Base-by-base conservation (phyloP, 345 rosid species). In the Rhodamnia argentea region DNA sequence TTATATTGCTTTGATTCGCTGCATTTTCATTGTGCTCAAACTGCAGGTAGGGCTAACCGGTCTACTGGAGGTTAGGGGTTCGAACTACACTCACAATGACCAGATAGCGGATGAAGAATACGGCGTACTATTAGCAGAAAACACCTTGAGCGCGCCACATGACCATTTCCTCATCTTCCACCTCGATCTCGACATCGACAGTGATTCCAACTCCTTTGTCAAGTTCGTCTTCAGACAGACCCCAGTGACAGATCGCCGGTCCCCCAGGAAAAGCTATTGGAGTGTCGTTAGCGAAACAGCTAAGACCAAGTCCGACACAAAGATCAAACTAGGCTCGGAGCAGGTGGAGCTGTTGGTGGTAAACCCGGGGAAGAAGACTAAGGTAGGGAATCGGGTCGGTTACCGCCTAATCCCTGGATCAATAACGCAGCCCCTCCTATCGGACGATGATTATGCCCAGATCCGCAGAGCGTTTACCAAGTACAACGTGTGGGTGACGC, bases 81-180 rank as follows among this genome's bases (percentile, higher is more conserved):
- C 94, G 4, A 47, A 92, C 22, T 93, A 92, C 86, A 89, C 88
- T 23, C 89, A 90, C 42, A 93, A 18, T 84, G 87, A 91, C 52
- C 94, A 94, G 75, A 90, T 90, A 89, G 87, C 85, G n/a, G 86
- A 86, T 7, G 83, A 86, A 75, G 91, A 90, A 10, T 91, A 91
- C 76, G 98, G 99, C 4, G 92, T 95, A 1, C 86, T 95, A 1
- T 90, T 96, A 53, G 93, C 97, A 14, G 92, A 92, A 51, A 95
- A 95, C 91, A 88, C 94, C n/a, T 78, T 96, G 51, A 97, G 96
- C 83, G 89, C 92, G 44, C 92, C 92, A 86, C 98, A 95, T 51
- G 99, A 96, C 87, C 99, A 96, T 85, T 94, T 86, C 90, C 53
- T 96, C n/a, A 94, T 95, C 2, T 96, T 92, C 87, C 93, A 96